Percentiles rank a stretch among this genome's conserved stretches.
phyloP scores from a whole-genome alignment of 768 basidiomycete genomes.

The Neoboletus brunneissimus region DNA sequence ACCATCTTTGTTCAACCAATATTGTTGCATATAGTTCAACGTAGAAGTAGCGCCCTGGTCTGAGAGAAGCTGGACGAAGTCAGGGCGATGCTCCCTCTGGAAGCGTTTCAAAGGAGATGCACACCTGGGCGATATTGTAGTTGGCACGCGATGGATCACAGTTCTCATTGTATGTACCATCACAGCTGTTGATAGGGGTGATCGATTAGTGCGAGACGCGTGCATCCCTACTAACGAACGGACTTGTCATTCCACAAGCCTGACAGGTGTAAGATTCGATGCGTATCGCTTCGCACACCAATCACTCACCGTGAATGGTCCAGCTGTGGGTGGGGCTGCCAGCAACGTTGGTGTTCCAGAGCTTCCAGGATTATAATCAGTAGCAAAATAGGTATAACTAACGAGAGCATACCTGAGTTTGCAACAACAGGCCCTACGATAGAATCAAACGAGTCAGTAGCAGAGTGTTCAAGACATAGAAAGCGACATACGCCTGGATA shows the following conservation, averaged over 20 bases:
- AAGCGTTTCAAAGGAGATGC: conserved; percentile 2
- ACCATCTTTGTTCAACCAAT: conserved; percentile 62
- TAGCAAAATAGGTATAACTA: not conserved
- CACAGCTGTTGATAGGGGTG: conserved; percentile 44
- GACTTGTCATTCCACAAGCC: conserved; percentile 70
- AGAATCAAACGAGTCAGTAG: not conserved
- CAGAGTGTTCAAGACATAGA: not conserved
- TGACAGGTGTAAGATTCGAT: conserved; percentile 19
- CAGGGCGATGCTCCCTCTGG: not conserved
- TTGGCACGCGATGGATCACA: conserved; percentile 41
- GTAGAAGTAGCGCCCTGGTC: conserved; percentile 58
- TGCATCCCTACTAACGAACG: conserved; percentile 13
- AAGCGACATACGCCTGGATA: conserved; percentile 51
- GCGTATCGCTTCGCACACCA: not conserved
- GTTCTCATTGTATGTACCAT: conserved; percentile 38
- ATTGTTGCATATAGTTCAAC: conserved; percentile 56
- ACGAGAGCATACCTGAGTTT: conserved; percentile 43
- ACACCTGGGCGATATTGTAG: conserved; percentile 44
- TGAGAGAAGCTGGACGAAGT: conserved; percentile 45
- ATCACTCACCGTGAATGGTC: conserved; percentile 69
- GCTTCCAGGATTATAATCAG: conserved; percentile 38
- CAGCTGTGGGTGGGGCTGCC: conserved; percentile 66
- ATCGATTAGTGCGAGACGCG: not conserved
- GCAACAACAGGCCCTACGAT: conserved; percentile 55
- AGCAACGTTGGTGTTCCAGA: conserved; percentile 67